Conservation (phyloP, 2,329 filamentous ascomycete species). For the Parafenestella ontariensis region DNA sequence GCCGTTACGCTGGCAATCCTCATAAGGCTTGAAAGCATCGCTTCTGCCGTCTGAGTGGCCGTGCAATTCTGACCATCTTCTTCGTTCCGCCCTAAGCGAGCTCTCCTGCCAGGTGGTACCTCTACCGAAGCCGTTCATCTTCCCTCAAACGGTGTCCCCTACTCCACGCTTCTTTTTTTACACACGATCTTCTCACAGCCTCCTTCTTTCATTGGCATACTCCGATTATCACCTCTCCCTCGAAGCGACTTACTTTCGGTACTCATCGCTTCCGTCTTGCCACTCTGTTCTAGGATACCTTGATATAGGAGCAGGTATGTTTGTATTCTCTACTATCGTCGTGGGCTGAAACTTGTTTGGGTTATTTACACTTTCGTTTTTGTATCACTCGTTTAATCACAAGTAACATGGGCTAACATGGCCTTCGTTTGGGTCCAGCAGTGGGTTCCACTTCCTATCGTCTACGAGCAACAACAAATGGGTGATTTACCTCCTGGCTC, state of each 20-base stretch:
- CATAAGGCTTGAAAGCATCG: slow-evolving; percentile 39
- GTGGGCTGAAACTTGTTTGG: slow-evolving; percentile 11
- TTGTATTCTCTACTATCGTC: slow-evolving; percentile 21
- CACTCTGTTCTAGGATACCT: slow-evolving; percentile 32
- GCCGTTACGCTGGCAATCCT: slow-evolving; percentile 41
- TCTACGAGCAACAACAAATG: slow-evolving; percentile 50
- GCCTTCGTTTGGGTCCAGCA: slow-evolving; percentile 52
- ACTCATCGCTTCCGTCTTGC: slow-evolving; percentile 38
- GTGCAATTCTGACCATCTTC: slow-evolving; percentile 44
- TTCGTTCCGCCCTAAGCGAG: slow-evolving; percentile 49
- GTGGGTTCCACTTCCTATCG: slow-evolving; percentile 51
- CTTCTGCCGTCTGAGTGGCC: slow-evolving; percentile 44
- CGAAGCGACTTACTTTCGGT: slow-evolving; percentile 39
- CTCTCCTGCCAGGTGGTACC: slow-evolving; percentile 36
- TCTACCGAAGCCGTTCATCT: slow-evolving; percentile 43
- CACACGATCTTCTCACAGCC: slow-evolving; percentile 35
- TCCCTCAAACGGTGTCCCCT: slow-evolving; percentile 37
- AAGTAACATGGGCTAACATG: slow-evolving; percentile 51
- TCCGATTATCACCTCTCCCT: slow-evolving; percentile 21
- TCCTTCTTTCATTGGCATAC: slow-evolving; percentile 44
- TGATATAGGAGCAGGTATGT: slow-evolving; percentile 48
- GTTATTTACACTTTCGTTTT: slow-evolving; percentile 27
- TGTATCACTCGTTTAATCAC: slow-evolving; percentile 17
- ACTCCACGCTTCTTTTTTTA: slow-evolving; percentile 47
- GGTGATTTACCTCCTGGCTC: slow-evolving; percentile 47